Conservation (phyloP, 495 filamentous ascomycete species). For the Penicillium paradoxum region DNA sequence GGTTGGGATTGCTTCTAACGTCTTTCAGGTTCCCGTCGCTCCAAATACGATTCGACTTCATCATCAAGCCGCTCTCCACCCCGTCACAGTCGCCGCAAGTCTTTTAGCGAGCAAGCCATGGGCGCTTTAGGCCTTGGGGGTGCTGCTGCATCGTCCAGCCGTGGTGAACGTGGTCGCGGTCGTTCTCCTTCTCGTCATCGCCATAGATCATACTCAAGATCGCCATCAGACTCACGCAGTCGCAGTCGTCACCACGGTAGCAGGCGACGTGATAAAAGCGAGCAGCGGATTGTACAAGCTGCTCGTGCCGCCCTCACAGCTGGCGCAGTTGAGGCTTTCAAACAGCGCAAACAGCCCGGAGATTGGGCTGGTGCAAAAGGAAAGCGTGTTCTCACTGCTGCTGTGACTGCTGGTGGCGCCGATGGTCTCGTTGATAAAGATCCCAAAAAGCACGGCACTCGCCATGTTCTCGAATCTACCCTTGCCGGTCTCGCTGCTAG, state of each 20-base stretch:
- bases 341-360: slow-evolving; percentile 77
- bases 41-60: slow-evolving; percentile 34
- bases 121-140: slow-evolving; percentile 62
- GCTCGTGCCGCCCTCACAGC: slow-evolving; percentile 81
- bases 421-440: slow-evolving; percentile 70
- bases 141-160: slow-evolving; percentile 27
- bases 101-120: slow-evolving; percentile 65
- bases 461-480: slow-evolving; percentile 66
- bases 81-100: slow-evolving; percentile 57
- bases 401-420: slow-evolving; percentile 76
- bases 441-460: slow-evolving; percentile 66
- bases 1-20: not conserved
- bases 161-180: slow-evolving; percentile 18
- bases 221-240: slow-evolving; percentile 46
- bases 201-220: slow-evolving; percentile 51
- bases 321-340: slow-evolving; percentile 84
- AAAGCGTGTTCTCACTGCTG: slow-evolving; percentile 81
- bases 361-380: slow-evolving; percentile 81
- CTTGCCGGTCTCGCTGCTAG: slow-evolving; percentile 82
- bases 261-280: slow-evolving; percentile 36
- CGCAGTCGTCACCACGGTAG: slow-evolving; percentile 39
- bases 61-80: slow-evolving; percentile 41
- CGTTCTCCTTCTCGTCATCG: slow-evolving; percentile 43
- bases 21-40: slow-evolving; percentile 33
- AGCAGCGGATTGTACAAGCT: slow-evolving; percentile 73